Evolutionary conservation across 257 asterid genomes (phyloP), one percentile per base, ranked within the genome.

Genomic region (Avicennia marina): DNA sequence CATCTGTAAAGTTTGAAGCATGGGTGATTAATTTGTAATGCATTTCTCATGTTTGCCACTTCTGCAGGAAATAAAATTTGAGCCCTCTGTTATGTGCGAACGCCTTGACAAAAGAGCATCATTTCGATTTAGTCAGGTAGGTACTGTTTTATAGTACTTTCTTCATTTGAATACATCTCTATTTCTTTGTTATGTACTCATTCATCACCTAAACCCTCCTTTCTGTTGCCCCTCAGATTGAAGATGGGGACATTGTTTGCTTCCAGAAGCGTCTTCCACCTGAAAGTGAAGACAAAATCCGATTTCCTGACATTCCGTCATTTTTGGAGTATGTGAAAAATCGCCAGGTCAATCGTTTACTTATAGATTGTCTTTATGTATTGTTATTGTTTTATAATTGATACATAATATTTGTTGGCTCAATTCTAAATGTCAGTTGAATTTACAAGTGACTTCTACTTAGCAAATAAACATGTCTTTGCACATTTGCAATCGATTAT

Each of bases 231-330:
- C 2, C 48, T 29, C 72, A 93, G 99, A 81, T 93, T 60, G 99
- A 86, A 86, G 97, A 93, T 66, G 99, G 99, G 57, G 99, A 93
- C 68, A 89, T 93, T 34, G 79, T 93, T 67, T 93, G 99, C 78
- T 93, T 89, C 80, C 99, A 93, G 63, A 89, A 89, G 66, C 72
- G 74, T 27, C 77, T 73, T 63, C 58, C 72, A 12, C 66, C 84
- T 44, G 97, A 82, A 65, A 63, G 50, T 86, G 89, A 83, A 62
- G 86, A 75, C 67, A 75, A 64, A 74, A 13, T 74, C 36, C 90
- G 95, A 64, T 86, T 71, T 74, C 86, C 89, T 31, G 91, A 89
- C 26, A 95, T 86, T 68, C 95, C 97, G 64, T 79, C 86, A 25
- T 93, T 58, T 73, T 68, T 93, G 79, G 97, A 93, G 76, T 93